These are phyloP conservation scores for Aspergillus quadricinctus DNA, from an alignment of 2,329 filamentous ascomycete species.

Conservation along the genomic window DNA sequence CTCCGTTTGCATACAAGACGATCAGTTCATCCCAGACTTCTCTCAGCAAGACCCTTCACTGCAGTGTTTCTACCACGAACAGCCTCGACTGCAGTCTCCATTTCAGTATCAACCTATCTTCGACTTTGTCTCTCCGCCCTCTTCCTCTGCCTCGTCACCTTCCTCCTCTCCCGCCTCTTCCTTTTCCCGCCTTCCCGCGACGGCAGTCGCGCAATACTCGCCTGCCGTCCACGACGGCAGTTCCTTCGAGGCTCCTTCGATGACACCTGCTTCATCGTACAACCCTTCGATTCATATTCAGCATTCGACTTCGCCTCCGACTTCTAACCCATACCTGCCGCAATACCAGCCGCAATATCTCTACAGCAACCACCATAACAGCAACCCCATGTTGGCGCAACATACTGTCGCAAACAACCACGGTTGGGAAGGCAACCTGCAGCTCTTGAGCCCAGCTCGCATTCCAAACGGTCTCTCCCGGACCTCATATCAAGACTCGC, in stretches of 20 bases:
- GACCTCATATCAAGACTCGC: constrained; percentile 19
- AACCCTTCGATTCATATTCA: constrained; percentile 34
- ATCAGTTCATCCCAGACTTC: constrained; percentile 31
- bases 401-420: constrained; percentile 32
- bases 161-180: constrained; percentile 32
- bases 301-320: constrained; percentile 28
- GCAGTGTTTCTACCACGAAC: constrained; percentile 22
- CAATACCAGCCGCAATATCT: constrained; percentile 25
- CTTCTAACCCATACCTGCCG: constrained; percentile 25
- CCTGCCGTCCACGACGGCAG: constrained; percentile 22
- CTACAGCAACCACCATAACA: constrained; percentile 22
- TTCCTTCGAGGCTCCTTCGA: constrained; percentile 36
- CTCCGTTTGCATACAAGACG: constrained; percentile 37
- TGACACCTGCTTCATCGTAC: constrained; percentile 38
- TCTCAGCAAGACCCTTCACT: constrained; percentile 20
- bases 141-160: constrained; percentile 34
- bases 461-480: constrained; percentile 25
- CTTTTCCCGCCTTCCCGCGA: constrained; percentile 26
- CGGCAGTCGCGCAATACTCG: constrained; percentile 22
- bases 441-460: constrained; percentile 33
- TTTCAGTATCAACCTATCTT: constrained; percentile 28
- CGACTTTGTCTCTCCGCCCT: constrained; percentile 33
- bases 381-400: constrained; percentile 39
- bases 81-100: constrained; percentile 28
- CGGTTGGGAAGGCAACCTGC: constrained; percentile 33